These are phyloP conservation scores for Hypoxylon fragiforme DNA, from an alignment of 495 filamentous ascomycete species.

Conservation along the genomic window DNA sequence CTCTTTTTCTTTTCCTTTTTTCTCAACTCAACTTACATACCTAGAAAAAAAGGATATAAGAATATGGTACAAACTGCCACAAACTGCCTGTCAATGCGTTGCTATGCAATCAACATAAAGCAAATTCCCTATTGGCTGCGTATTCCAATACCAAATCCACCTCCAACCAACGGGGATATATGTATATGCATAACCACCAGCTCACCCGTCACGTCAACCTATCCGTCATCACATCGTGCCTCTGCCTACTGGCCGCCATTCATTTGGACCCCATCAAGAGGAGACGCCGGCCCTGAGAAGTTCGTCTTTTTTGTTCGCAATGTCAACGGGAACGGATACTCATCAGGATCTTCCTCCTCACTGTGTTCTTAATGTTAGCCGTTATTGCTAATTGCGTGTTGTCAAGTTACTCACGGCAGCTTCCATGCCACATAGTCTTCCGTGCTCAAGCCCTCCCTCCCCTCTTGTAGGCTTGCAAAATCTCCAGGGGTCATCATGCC, in stretches of 20 bases:
- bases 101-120: constrained; percentile 29
- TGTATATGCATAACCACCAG: not conserved
- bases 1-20: too few relatives aligned
- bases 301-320: constrained; percentile 56
- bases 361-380: constrained; percentile 49
- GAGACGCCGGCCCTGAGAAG: constrained; percentile 40
- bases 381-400: constrained; percentile 1
- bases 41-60: not conserved
- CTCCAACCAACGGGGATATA: constrained; percentile 11
- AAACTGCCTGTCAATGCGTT: constrained; percentile 25
- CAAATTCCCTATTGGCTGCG: constrained; percentile 5
- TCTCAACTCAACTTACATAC: too few relatives aligned
- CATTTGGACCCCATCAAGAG: constrained; percentile 43
- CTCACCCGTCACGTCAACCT: not conserved
- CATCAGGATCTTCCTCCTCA: constrained; percentile 94
- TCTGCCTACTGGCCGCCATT: constrained; percentile 40
- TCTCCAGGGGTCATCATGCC: constrained; percentile 99
- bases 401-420: constrained; percentile 77
- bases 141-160: not conserved
- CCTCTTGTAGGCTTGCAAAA: constrained; percentile 94
- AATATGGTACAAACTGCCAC: not conserved
- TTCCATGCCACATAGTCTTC: constrained; percentile 99
- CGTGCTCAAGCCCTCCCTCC: constrained; percentile 87
- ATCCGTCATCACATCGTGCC: too few relatives aligned
- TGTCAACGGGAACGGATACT: constrained; percentile 90